A percentile compares a stretch with the other conserved stretches of the same genome.
These are phyloP conservation scores for Haplosporangium sp. DNA, from an alignment of 371 early-diverging fungal genomes.

Conservation along the genomic window DNA sequence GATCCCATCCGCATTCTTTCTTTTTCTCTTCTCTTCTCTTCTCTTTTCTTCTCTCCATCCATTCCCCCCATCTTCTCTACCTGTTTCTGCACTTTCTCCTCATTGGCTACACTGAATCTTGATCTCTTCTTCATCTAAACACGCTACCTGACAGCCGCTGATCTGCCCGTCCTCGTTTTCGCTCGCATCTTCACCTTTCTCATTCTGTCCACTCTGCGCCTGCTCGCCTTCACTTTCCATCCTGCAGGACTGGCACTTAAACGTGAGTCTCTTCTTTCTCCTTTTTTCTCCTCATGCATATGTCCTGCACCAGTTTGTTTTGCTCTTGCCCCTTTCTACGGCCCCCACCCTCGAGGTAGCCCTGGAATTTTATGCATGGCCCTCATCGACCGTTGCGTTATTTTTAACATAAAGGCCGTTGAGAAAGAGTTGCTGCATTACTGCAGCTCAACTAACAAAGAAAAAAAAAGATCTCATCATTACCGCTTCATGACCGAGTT, in stretches of 20 bases:
- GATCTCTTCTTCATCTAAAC: too few relatives aligned
- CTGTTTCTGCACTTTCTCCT: neutral
- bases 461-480: neutral
- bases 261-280: too few relatives aligned
- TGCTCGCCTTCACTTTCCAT: too few relatives aligned
- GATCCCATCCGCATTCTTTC: neutral
- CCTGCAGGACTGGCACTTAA: too few relatives aligned
- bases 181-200: too few relatives aligned
- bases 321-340: slow-evolving; percentile 4
- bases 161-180: too few relatives aligned
- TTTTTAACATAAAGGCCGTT: neutral
- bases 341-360: neutral
- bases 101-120: neutral
- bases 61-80: neutral
- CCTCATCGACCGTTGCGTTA: slow-evolving; percentile 1
- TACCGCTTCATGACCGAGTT: neutral
- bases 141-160: too few relatives aligned
- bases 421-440: neutral
- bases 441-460: slow-evolving; percentile 1
- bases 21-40: neutral
- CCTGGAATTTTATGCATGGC: slow-evolving; percentile 3
- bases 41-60: slow-evolving; percentile 5
- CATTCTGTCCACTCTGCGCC: too few relatives aligned
- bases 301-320: neutral
- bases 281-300: neutral